Evolutionary conservation across 1,284 basidiomycete genomes (phyloP).

Genomic region (Mycena citricolor): DNA sequence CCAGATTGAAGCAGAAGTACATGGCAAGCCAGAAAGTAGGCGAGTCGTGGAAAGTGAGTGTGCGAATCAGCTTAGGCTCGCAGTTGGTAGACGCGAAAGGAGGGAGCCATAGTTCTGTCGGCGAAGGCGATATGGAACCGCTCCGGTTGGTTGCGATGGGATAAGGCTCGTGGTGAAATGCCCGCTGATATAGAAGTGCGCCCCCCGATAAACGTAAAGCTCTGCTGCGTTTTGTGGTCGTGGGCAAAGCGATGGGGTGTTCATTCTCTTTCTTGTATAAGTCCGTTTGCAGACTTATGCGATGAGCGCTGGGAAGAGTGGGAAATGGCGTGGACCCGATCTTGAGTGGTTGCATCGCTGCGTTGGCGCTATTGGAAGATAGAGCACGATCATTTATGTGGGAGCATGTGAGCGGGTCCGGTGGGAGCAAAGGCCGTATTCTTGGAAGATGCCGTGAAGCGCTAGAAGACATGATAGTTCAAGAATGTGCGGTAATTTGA

Average conservation of each 20-base stretch:
- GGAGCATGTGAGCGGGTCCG: not conserved
- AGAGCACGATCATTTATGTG: conserved; percentile 6
- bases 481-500: too few relatives aligned
- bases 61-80: conserved; percentile 14
- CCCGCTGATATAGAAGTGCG: conserved; percentile 20
- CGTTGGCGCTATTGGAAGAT: conserved; percentile 18
- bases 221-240: conserved; percentile 6
- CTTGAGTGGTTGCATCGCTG: conserved; percentile 20
- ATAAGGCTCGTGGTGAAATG: conserved; percentile 27
- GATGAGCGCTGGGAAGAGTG: conserved; percentile 8
- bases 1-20: conserved; percentile 89
- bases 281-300: conserved; percentile 11
- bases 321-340: conserved; percentile 6
- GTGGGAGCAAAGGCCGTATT: conserved; percentile 15
- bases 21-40: conserved; percentile 64
- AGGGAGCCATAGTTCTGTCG: conserved; percentile 19
- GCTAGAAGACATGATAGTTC: too few relatives aligned
- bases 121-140: conserved; percentile 10
- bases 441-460: conserved; percentile 12
- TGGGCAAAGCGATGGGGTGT: conserved; percentile 9
- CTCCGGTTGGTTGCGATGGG: conserved; percentile 14
- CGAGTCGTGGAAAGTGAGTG: conserved; percentile 20
- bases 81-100: conserved; percentile 8
- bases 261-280: conserved; percentile 14
- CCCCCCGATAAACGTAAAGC: conserved; percentile 10